A percentile compares a stretch with the other conserved stretches of the same genome.
phyloP scores from a whole-genome alignment of 1,284 basidiomycete genomes.

The Trametes sp. region DNA sequence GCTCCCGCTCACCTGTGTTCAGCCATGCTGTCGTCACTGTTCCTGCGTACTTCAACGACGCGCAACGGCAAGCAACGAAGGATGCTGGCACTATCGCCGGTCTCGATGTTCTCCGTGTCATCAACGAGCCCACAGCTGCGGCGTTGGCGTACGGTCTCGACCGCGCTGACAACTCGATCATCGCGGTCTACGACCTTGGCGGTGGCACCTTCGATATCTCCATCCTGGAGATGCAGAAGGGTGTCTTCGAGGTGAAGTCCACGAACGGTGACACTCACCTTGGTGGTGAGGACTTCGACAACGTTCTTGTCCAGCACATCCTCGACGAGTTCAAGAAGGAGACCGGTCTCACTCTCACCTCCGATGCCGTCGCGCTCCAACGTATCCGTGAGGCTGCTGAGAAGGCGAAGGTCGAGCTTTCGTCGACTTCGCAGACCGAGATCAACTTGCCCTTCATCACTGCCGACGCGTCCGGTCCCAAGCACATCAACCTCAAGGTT shows the following conservation, averaged over 20 bases:
- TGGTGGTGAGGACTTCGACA: slow-evolving; percentile 98
- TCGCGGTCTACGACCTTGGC: slow-evolving; percentile 98
- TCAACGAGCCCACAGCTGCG: slow-evolving; percentile 98
- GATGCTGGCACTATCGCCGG: slow-evolving; percentile 97
- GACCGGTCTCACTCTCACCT: slow-evolving; percentile 80
- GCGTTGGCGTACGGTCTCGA: slow-evolving; percentile 97
- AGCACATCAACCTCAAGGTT: slow-evolving; percentile 95
- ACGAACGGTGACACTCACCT: slow-evolving; percentile 99
- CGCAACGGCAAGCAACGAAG: slow-evolving; percentile 98
- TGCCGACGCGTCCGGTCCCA: slow-evolving; percentile 91
- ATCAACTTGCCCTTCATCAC: slow-evolving; percentile 98
- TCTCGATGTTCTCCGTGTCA: slow-evolving; percentile 96
- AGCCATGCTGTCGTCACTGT: slow-evolving; percentile 92
- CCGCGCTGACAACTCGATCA: slow-evolving; percentile 81
- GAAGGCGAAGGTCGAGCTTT: slow-evolving; percentile 99
- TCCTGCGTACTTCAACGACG: slow-evolving; percentile 99
- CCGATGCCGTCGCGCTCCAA: slow-evolving; percentile 98
- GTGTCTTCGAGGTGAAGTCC: slow-evolving; percentile 99
- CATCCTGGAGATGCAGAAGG: slow-evolving; percentile 98
- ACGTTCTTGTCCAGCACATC: slow-evolving; percentile 88
- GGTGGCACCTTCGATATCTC: slow-evolving; percentile 99
- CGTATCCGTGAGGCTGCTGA: slow-evolving; percentile 98
- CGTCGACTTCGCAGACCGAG: slow-evolving; percentile 93
- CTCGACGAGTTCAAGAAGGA: slow-evolving; percentile 96
- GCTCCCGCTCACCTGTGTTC: neutral